phyloP scores from a whole-genome alignment of 257 asterid species.

The Cordia subcordata region DNA sequence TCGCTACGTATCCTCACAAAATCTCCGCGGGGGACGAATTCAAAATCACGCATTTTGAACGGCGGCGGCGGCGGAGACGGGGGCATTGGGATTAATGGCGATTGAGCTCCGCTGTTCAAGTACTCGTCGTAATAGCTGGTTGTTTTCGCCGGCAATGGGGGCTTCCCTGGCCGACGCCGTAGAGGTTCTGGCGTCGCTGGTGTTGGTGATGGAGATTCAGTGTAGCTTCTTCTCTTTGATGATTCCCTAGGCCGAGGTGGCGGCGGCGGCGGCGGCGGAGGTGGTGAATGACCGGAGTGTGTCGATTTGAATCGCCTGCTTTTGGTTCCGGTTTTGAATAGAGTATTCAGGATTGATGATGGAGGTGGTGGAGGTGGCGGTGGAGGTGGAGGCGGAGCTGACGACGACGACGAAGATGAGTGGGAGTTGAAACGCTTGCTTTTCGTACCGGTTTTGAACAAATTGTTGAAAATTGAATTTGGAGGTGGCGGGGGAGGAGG shows the following conservation, averaged over 20 bases:
- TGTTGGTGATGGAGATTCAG: conserved; percentile 3
- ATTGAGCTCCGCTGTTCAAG: conserved; percentile 45
- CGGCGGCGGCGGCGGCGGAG: conserved; percentile 24
- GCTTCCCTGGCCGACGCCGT: conserved; percentile 34
- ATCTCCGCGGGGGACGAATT: conserved; percentile 54
- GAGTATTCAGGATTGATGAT: conserved; percentile 50
- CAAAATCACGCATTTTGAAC: conserved; percentile 49
- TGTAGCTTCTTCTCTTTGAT: conserved; percentile 7
- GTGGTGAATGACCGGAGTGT: conserved; percentile 21
- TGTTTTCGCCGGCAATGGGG: conserved; percentile 63
- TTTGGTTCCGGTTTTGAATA: conserved; percentile 54
- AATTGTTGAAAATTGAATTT: conserved; percentile 57
- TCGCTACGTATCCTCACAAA: conserved; percentile 54
- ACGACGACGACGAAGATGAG: conserved; percentile 7
- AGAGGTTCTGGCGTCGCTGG: conserved; percentile 23
- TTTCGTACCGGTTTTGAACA: conserved; percentile 52
- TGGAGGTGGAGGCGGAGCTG: conserved; percentile 24
- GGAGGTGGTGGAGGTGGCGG: conserved; percentile 66
- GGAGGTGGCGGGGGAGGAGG: conserved; percentile 69
- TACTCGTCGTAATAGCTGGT: conserved; percentile 23
- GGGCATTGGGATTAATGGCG: conserved; percentile 61
- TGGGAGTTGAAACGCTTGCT: conserved; percentile 43
- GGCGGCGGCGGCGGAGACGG: conserved; percentile 78
- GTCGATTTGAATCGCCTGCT: conserved; percentile 47
- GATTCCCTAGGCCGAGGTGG: conserved; percentile 6